These are phyloP conservation scores for Teratosphaeria nubilosa DNA, from an alignment of 2,329 filamentous ascomycete genomes.

Conservation along the genomic window DNA sequence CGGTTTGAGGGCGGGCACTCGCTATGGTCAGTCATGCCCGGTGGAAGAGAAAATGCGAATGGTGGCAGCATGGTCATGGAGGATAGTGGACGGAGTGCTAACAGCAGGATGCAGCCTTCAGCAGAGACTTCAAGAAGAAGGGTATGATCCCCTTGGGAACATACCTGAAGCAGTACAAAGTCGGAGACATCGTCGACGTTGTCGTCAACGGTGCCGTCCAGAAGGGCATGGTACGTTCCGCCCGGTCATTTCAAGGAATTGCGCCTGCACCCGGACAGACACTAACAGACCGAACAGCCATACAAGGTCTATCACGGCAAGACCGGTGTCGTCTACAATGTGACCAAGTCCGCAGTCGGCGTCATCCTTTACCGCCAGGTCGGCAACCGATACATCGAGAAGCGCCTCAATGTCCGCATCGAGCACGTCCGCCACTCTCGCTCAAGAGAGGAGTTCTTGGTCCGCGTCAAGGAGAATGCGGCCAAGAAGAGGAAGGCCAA, in stretches of 20 bases:
- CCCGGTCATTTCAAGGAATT: constrained; percentile 1
- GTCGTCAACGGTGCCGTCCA: constrained; percentile 97
- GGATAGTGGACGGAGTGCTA: constrained; percentile 8
- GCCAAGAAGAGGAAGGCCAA: constrained; percentile 88
- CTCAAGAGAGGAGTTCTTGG: constrained; percentile 93
- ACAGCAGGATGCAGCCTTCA: constrained; percentile 52
- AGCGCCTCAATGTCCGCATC: constrained; percentile 97
- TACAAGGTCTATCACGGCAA: constrained; percentile 99
- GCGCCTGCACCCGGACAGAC: background rate
- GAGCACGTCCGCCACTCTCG: constrained; percentile 94
- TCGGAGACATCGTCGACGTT: constrained; percentile 98
- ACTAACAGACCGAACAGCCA: constrained; percentile 42
- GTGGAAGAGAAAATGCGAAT: background rate
- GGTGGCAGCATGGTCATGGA: background rate
- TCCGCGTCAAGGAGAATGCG: constrained; percentile 93
- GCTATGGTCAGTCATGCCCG: constrained; percentile 27
- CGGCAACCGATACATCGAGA: constrained; percentile 99
- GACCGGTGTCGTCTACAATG: constrained; percentile 66
- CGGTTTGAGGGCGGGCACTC: constrained; percentile 34
- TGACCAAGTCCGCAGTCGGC: constrained; percentile 93
- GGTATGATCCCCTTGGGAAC: constrained; percentile 88
- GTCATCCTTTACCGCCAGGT: constrained; percentile 99
- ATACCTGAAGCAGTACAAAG: constrained; percentile 92
- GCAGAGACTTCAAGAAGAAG: constrained; percentile 87
- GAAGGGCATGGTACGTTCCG: constrained; percentile 67